Evolutionary conservation across 495 filamentous ascomycete species (phyloP).

Genomic region (Geoglossum glabrum): DNA sequence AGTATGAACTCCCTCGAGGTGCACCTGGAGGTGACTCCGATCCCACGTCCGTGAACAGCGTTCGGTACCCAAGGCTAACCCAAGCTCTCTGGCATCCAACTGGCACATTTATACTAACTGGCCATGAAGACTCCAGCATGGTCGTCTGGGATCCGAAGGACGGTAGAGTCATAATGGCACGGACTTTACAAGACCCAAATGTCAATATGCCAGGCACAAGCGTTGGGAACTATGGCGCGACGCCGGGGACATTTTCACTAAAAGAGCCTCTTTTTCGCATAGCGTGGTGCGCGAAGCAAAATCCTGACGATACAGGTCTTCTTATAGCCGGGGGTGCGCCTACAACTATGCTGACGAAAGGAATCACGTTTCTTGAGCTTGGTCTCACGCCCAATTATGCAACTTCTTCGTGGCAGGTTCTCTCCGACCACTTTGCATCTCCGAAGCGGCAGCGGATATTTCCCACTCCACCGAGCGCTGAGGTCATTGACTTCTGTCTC

Average conservation of each 20-base stretch:
- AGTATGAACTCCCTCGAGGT: conserved; percentile 62
- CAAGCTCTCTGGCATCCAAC: conserved; percentile 89
- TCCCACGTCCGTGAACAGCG: conserved; percentile 25
- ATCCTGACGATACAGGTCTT: conserved; percentile 81
- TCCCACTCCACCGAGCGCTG: conserved; percentile 56
- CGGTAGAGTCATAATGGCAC: conserved; percentile 62
- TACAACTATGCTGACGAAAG: conserved; percentile 40
- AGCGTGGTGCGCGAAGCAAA: conserved; percentile 78
- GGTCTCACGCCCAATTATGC: conserved; percentile 76
- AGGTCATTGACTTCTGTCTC: conserved; percentile 61
- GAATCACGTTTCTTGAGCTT: conserved; percentile 73
- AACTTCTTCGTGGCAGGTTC: conserved; percentile 70
- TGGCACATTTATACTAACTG: conserved; percentile 72
- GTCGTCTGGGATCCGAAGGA: conserved; percentile 93
- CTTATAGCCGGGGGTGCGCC: conserved; percentile 64
- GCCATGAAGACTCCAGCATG: conserved; percentile 73
- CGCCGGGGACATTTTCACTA: conserved; percentile 26
- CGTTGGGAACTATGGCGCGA: conserved; percentile 21
- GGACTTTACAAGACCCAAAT: conserved; percentile 53
- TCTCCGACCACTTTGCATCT: conserved; percentile 55
- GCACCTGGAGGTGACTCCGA: conserved; percentile 71
- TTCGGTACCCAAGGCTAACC: conserved; percentile 48
- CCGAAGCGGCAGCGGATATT: conserved; percentile 48
- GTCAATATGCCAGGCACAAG: conserved; percentile 36
- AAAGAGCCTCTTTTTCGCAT: conserved; percentile 56